A percentile compares a stretch with the other conserved stretches of the same genome.
Conservation (phyloP, 768 basidiomycete genomes). For the Heimioporus sp. region DNA sequence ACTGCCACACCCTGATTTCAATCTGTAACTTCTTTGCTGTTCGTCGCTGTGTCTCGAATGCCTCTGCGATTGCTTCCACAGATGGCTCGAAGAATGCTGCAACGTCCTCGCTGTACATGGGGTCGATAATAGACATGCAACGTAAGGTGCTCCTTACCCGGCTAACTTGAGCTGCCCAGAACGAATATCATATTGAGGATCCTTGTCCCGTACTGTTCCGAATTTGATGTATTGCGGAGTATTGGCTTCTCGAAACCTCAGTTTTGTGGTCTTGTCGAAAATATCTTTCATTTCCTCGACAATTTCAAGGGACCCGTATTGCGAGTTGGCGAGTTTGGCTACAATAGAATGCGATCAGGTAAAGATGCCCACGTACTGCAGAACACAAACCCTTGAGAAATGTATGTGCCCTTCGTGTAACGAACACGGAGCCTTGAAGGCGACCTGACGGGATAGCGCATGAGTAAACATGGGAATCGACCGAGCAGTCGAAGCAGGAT, state of each 20-base stretch:
- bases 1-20: constrained; percentile 20
- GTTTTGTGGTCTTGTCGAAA: constrained; percentile 38
- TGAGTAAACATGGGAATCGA: not conserved
- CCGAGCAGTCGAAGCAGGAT: not conserved
- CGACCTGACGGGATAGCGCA: constrained; percentile 25
- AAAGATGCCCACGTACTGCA: not conserved
- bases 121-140: not conserved
- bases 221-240: constrained; percentile 39
- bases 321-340: constrained; percentile 32
- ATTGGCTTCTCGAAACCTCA: constrained; percentile 36
- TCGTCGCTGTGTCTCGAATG: constrained; percentile 28
- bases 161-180: constrained; percentile 36
- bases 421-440: constrained; percentile 38
- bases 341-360: not conserved
- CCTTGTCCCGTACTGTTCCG: constrained; percentile 35
- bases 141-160: constrained; percentile 27
- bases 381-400: constrained; percentile 26
- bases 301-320: constrained; percentile 27
- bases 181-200: constrained; percentile 32
- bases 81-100: constrained; percentile 43
- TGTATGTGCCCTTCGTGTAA: constrained; percentile 27
- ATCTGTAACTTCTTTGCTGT: constrained; percentile 22
- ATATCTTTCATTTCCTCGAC: constrained; percentile 30
- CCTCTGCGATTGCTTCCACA: constrained; percentile 32
- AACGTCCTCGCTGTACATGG: constrained; percentile 30